phyloP scores from a whole-genome alignment of 164 flowering plant genomes.

The Sextonia rubra region DNA sequence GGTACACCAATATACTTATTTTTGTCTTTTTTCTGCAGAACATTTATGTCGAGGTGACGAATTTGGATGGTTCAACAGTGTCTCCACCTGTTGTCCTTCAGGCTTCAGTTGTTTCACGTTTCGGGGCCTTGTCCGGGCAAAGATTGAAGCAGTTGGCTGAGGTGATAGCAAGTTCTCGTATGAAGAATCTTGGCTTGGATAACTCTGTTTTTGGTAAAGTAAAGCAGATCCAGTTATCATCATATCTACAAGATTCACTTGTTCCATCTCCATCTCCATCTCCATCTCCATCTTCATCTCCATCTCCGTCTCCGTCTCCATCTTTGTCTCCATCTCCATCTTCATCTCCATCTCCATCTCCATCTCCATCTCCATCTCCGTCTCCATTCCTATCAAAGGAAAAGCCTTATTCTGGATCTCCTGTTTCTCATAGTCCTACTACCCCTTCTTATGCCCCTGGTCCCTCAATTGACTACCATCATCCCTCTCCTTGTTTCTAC shows the following conservation, averaged over 20 bases:
- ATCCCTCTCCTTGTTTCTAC: constrained; percentile 15
- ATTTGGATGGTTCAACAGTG: constrained; percentile 55
- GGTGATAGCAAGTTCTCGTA: constrained; percentile 39
- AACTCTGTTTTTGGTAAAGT: constrained; percentile 68
- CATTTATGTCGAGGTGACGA: constrained; percentile 52
- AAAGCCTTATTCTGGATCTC: constrained; percentile 21
- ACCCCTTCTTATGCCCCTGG: constrained; percentile 26
- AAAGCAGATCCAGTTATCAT: constrained; percentile 54
- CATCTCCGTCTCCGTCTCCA: constrained; percentile 27
- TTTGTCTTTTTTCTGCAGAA: constrained; percentile 32
- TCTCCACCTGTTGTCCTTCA: constrained; percentile 55
- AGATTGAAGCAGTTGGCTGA: constrained; percentile 72
- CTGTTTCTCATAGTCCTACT: constrained; percentile 16
- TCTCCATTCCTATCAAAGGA: background rate
- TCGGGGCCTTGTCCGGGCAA: constrained; percentile 46
- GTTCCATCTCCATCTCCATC: constrained; percentile 11
- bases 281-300: constrained; percentile 46
- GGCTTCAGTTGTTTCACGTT: constrained; percentile 53
- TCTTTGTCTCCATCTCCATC: background rate
- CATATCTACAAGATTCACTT: constrained; percentile 42
- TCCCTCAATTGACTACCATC: constrained; percentile 19
- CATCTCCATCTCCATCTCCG: background rate
- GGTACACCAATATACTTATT: background rate
- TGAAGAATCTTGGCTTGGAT: constrained; percentile 70
- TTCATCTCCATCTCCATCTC: background rate